Conservation (phyloP, 2,329 filamentous ascomycete species). For the Alternaria atra region DNA sequence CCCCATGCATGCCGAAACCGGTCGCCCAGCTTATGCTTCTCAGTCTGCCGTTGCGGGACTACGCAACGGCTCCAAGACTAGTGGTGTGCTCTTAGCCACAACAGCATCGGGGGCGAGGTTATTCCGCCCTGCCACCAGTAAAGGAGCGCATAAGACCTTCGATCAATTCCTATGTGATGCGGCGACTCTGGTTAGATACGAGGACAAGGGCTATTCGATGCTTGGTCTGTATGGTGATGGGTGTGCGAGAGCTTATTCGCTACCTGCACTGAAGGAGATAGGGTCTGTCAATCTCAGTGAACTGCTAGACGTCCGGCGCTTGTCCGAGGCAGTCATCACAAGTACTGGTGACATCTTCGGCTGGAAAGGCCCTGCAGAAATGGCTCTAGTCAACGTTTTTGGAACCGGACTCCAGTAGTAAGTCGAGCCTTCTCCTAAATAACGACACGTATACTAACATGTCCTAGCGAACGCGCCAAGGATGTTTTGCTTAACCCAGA, state of each 20-base stretch:
- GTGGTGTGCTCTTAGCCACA: slow-evolving; percentile 83
- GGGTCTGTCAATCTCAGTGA: slow-evolving; percentile 69
- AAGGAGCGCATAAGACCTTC: slow-evolving; percentile 92
- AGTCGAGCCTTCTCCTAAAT: slow-evolving; percentile 40
- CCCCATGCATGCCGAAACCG: slow-evolving; percentile 81
- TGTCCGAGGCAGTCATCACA: slow-evolving; percentile 74
- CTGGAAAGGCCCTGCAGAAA: slow-evolving; percentile 88
- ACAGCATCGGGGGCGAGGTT: slow-evolving; percentile 79
- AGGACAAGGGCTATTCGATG: slow-evolving; percentile 78
- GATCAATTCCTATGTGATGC: slow-evolving; percentile 84
- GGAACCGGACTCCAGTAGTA: slow-evolving; percentile 73
- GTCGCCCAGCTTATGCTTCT: slow-evolving; percentile 77
- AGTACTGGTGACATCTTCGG: slow-evolving; percentile 82
- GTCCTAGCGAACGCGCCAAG: slow-evolving; percentile 57
- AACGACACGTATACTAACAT: slow-evolving; percentile 15
- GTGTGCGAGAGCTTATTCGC: slow-evolving; percentile 78
- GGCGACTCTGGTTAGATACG: slow-evolving; percentile 77
- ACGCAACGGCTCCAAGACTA: slow-evolving; percentile 74
- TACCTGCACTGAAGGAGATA: slow-evolving; percentile 90
- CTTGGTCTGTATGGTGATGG: slow-evolving; percentile 87
- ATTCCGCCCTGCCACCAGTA: slow-evolving; percentile 83
- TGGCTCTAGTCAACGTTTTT: slow-evolving; percentile 85
- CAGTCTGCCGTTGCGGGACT: slow-evolving; percentile 79
- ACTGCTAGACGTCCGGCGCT: slow-evolving; percentile 77
- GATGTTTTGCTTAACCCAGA: slow-evolving; percentile 84